Conservation (phyloP, 495 filamentous ascomycete genomes). For the Penicillium ochrochloron region DNA sequence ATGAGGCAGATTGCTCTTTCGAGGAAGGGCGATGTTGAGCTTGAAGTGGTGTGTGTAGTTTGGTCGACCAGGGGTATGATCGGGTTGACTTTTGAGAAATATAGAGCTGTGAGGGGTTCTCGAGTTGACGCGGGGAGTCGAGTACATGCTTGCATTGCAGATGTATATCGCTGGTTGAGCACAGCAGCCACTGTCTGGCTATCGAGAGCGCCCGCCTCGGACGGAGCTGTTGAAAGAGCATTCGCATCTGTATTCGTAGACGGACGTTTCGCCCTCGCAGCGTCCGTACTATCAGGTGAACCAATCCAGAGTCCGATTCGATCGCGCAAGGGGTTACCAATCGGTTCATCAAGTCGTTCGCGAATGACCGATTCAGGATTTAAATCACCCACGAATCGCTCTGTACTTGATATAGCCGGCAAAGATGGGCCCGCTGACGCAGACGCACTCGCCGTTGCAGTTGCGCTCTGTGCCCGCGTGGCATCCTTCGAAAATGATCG, state of each 20-base stretch:
- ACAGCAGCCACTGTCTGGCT: constrained; percentile 29
- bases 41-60: constrained; percentile 24
- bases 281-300: constrained; percentile 28
- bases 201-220: constrained; percentile 17
- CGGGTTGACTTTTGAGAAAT: constrained; percentile 41
- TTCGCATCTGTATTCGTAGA: constrained; percentile 11
- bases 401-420: constrained; percentile 27
- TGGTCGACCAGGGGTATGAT: constrained; percentile 46
- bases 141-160: constrained; percentile 36
- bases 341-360: constrained; percentile 37
- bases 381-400: constrained; percentile 53
- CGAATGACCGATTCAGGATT: constrained; percentile 55
- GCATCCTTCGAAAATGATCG: neutral
- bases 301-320: constrained; percentile 52
- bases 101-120: constrained; percentile 34
- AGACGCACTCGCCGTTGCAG: no score
- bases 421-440: constrained; percentile 15
- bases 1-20: constrained; percentile 52
- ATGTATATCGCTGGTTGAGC: constrained; percentile 35
- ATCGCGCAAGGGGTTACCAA: constrained; percentile 40
- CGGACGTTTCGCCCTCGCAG: constrained; percentile 8
- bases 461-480: constrained; percentile 10
- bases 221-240: neutral
- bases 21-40: constrained; percentile 27
- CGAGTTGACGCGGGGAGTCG: constrained; percentile 34